A percentile compares a stretch with the other conserved stretches of the same genome.
phyloP scores from a whole-genome alignment of 208 protist genomes.

The Angomonas ambiguus region DNA sequence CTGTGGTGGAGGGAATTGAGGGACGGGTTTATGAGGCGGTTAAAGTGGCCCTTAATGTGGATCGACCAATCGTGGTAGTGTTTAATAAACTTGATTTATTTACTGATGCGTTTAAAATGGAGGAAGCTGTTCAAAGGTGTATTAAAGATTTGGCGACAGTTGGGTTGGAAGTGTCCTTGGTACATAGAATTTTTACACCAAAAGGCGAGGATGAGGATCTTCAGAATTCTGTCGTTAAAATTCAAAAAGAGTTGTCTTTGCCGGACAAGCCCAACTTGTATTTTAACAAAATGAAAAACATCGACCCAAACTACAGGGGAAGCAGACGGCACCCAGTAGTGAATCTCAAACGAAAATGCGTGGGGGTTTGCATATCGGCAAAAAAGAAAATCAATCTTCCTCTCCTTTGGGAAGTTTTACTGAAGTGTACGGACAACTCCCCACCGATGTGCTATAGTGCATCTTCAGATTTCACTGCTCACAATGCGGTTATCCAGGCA shows the following conservation, averaged over 20 bases:
- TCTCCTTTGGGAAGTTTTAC: constrained; percentile 66
- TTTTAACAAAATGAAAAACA: constrained; percentile 63
- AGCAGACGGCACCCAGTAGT: constrained; percentile 60
- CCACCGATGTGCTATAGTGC: constrained; percentile 55
- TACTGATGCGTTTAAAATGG: constrained; percentile 45
- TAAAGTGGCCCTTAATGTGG: constrained; percentile 80
- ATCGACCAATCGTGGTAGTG: constrained; percentile 82
- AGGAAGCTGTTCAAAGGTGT: constrained; percentile 31
- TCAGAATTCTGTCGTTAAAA: neutral
- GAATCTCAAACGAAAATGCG: constrained; percentile 57
- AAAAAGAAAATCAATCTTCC: constrained; percentile 39
- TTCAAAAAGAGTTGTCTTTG: neutral
- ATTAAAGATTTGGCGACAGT: constrained; percentile 43
- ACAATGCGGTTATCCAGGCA: constrained; percentile 70
- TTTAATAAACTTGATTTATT: constrained; percentile 86
- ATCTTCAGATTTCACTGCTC: constrained; percentile 30
- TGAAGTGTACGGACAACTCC: constrained; percentile 25
- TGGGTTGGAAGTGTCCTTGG: constrained; percentile 64
- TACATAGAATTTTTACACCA: constrained; percentile 20
- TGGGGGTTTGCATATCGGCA: constrained; percentile 79
- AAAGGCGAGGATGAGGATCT: neutral
- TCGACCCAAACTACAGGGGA: constrained; percentile 64
- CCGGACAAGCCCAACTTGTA: constrained; percentile 7
- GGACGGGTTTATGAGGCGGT: constrained; percentile 84
- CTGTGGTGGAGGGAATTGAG: constrained; percentile 70